These are phyloP conservation scores for barrel medic (Medicago truncatula) DNA, from an alignment of 306 rosid genomes.

Conservation along the genomic window DNA sequence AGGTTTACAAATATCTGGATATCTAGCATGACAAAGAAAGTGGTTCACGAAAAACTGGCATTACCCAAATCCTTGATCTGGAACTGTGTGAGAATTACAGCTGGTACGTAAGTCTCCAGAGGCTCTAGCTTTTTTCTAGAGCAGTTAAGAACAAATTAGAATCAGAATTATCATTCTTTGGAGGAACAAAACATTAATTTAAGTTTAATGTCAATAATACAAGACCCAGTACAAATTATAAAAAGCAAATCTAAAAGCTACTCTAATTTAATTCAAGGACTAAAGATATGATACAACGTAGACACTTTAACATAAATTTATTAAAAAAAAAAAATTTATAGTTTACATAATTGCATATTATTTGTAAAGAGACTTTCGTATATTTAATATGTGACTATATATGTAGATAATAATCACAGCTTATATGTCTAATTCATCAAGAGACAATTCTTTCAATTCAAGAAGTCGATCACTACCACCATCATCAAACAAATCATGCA, in stretches of 20 bases:
- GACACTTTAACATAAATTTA: not conserved
- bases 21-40: constrained; percentile 17
- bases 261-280: not conserved
- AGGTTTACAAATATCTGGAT: not conserved
- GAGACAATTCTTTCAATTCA: not conserved
- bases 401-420: not conserved
- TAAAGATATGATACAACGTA: not conserved
- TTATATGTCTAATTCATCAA: not conserved
- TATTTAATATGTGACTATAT: not conserved
- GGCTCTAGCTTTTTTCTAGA: constrained; percentile 88
- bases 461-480: not conserved
- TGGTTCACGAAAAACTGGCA: not conserved
- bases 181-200: not conserved
- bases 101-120: constrained; percentile 82
- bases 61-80: constrained; percentile 91
- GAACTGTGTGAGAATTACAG: constrained; percentile 78
- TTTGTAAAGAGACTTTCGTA: not conserved
- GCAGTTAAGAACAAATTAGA: constrained; percentile 27
- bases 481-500: not conserved
- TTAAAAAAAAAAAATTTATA: not conserved
- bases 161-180: constrained; percentile 8
- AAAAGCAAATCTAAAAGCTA: not conserved
- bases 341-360: not conserved
- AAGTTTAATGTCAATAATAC: constrained; percentile 16
- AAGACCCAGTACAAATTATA: not conserved